These are phyloP conservation scores for Lolium rigidum DNA, from an alignment of 176 grass and related monocot species.

Conservation along the genomic window DNA sequence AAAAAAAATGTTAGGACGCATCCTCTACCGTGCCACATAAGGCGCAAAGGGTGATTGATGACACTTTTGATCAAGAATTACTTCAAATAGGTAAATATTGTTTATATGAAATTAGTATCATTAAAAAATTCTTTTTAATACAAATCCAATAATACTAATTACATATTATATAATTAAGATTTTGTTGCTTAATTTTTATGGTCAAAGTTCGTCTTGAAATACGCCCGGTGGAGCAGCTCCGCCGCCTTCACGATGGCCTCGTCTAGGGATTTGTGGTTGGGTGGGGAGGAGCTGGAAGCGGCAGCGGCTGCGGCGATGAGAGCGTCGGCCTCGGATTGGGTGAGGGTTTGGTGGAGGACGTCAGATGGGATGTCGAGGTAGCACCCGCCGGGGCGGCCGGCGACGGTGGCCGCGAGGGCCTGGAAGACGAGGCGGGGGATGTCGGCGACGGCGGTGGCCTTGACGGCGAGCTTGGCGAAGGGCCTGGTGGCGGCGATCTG, in stretches of 20 bases:
- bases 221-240: constrained; percentile 70
- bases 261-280: constrained; percentile 40
- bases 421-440: constrained; percentile 80
- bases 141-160: too few species aligned
- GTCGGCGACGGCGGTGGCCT: constrained; percentile 64
- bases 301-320: constrained; percentile 45
- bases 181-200: too few species aligned
- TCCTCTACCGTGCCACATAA: too few species aligned
- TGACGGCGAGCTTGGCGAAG: constrained; percentile 82
- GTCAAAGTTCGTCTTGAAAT: too few species aligned
- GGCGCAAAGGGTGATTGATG: too few species aligned
- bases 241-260: constrained; percentile 56
- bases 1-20: too few species aligned
- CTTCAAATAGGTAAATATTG: too few species aligned
- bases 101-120: too few species aligned
- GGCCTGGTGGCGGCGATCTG: constrained; percentile 81
- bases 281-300: constrained; percentile 36
- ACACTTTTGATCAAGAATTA: too few species aligned
- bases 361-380: constrained; percentile 91
- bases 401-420: constrained; percentile 56
- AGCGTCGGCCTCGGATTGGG: constrained; percentile 58
- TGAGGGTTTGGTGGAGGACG: constrained; percentile 89
- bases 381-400: constrained; percentile 77
- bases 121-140: too few species aligned
- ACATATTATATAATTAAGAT: too few species aligned